Evolutionary conservation across 2,329 filamentous ascomycete species (phyloP).

Genomic region (Exophiala dermatitidis): DNA sequence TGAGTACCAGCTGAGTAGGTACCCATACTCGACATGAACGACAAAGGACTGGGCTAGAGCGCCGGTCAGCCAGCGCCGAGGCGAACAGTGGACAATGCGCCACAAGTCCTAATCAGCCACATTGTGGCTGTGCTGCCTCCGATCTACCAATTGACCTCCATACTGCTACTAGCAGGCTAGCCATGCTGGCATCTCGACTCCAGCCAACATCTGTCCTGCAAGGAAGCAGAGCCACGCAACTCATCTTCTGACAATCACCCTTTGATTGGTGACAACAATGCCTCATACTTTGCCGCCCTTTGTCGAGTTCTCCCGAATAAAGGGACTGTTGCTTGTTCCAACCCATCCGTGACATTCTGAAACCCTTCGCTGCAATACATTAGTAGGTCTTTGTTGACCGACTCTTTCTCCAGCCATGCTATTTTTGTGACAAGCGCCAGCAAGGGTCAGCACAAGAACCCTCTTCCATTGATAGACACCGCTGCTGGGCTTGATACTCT

Average conservation of each 20-base stretch:
- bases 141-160: not conserved
- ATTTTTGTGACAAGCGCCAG: conserved; percentile 7
- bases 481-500: not conserved
- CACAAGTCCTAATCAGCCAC: not conserved
- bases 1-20: not conserved
- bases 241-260: conserved; percentile 12
- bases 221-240: conserved; percentile 21
- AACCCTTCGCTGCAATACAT: not conserved
- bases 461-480: not conserved
- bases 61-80: not conserved
- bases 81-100: not conserved
- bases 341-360: conserved; percentile 5
- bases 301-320: conserved; percentile 3
- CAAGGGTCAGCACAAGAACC: not conserved
- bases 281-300: conserved; percentile 17
- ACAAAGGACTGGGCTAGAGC: not conserved
- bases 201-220: conserved; percentile 1
- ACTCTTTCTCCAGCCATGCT: conserved; percentile 19
- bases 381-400: conserved; percentile 17
- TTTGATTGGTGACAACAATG: conserved; percentile 20
- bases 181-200: too few relatives aligned
- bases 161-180: not conserved
- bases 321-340: not conserved
- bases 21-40: not conserved
- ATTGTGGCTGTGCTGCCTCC: not conserved